phyloP scores from a whole-genome alignment of 2,329 filamentous ascomycete genomes.

The Fusarium floridanum region DNA sequence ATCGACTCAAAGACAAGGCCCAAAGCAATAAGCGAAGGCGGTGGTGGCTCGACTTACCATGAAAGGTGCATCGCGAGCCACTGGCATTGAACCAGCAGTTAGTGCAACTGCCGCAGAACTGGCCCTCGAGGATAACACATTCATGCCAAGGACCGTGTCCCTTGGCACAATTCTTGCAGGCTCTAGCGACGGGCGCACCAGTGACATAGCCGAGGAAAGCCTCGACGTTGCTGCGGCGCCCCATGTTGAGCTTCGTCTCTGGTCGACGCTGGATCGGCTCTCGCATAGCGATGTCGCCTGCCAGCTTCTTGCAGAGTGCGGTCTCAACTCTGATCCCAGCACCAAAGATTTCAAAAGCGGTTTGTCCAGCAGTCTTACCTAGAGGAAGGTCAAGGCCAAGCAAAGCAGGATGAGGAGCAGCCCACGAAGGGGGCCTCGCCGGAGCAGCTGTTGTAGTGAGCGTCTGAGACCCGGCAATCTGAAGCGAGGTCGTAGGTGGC shows the following conservation, averaged over 20 bases:
- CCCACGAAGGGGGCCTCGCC: not conserved
- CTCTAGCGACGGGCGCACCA: slow-evolving; percentile 60
- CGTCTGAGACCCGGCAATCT: not conserved
- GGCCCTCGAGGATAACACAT: slow-evolving; percentile 70
- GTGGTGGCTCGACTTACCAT: slow-evolving; percentile 59
- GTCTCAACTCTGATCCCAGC: slow-evolving; percentile 63
- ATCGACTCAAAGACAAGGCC: not conserved
- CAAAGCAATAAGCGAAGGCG: not conserved
- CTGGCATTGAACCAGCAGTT: slow-evolving; percentile 76
- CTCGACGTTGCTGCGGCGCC: slow-evolving; percentile 71
- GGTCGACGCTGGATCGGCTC: slow-evolving; percentile 65
- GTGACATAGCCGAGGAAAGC: slow-evolving; percentile 70
- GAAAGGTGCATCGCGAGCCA: slow-evolving; percentile 70
- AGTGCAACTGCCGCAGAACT: slow-evolving; percentile 72
- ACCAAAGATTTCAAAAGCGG: slow-evolving; percentile 64
- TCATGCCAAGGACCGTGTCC: slow-evolving; percentile 70
- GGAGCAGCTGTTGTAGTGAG: not conserved
- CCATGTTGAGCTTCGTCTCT: slow-evolving; percentile 67
- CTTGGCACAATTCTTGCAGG: slow-evolving; percentile 72
- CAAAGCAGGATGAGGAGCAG: not conserved
- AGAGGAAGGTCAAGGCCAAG: not conserved
- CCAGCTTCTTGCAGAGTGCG: slow-evolving; percentile 67
- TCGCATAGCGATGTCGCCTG: slow-evolving; percentile 62
- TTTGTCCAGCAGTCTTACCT: slow-evolving; percentile 57
- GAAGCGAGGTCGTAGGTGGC: not conserved